Evolutionary conservation across 139 green algal genomes (phyloP), one percentile per base, ranked within the genome.

Genomic region (Raphidocelis subcapitata): DNA sequence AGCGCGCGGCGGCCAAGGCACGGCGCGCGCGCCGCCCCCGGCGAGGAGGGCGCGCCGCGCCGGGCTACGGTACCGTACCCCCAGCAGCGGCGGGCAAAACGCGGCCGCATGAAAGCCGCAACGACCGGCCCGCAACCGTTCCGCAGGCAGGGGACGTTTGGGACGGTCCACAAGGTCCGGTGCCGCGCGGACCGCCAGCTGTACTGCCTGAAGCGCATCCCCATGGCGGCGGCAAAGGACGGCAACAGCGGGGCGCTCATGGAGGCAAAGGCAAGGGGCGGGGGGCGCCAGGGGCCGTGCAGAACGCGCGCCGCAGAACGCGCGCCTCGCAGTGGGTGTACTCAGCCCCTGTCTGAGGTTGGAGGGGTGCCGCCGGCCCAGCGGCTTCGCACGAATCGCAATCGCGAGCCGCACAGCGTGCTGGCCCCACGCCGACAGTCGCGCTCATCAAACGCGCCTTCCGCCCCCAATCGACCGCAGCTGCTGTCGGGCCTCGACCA

Each of bases 161-260:
- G 76, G 1, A 75, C 54, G 28, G 85, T 79, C 5, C 75, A 83
- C 59, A 75, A 77, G 36, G 83, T 74, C 2, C n/a, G 28, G 21
- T 64, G 81, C 74, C 76, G 73, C 55, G 5, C 32, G 5, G 81
- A 89, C 69, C 65, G 74, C 1, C 37, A 79, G 3, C 56, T 81
- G 0, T 88, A 84, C 33, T 91, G 85, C 62, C 65, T 87, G 37
- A 91, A 91, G 67, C 68, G 74, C 5, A 89, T 91, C 33, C 69
- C 73, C 3, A 79, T 89, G 72, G 72, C 15, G 70, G 32, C 32
- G 61, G 14, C 21, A 28, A 2, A 88, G 74, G 83, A 86, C 62
- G 83, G 84, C 68, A 64, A 82, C 29, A 71, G 67, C 2, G 74
- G 71, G 0, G 83, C 80, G 1, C 62, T 88, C 47, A 69, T 75